phyloP scores from a whole-genome alignment of 2,329 filamentous ascomycete genomes.

The Aureobasidium uvarum region DNA sequence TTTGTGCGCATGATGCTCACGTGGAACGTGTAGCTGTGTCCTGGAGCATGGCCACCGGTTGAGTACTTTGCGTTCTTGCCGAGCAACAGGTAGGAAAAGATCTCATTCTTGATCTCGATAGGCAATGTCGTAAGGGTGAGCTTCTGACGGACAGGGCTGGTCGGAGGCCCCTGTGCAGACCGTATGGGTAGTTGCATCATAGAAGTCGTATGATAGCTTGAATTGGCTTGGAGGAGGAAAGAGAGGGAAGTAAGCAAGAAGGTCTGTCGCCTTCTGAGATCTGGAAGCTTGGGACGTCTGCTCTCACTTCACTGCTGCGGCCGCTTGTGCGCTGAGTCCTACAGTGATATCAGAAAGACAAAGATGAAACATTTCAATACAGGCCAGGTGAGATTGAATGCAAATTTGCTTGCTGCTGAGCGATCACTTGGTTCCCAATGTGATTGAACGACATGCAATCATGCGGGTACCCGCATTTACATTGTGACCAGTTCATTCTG shows the following conservation, averaged over 20 bases:
- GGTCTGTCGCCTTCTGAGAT: neutral
- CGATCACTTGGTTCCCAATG: neutral
- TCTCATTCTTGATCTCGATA: constrained; percentile 10
- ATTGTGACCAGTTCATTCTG: neutral
- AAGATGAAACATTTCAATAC: too few species aligned
- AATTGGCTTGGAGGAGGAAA: neutral
- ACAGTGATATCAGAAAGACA: neutral
- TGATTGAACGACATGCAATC: neutral
- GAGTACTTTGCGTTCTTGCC: constrained; percentile 3
- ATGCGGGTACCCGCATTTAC: neutral
- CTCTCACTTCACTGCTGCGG: neutral
- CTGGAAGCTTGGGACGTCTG: neutral
- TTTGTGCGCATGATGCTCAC: neutral
- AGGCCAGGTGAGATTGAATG: neutral
- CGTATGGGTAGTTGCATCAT: neutral
- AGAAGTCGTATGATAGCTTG: neutral
- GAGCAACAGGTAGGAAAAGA: constrained; percentile 8
- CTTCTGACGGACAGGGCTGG: neutral
- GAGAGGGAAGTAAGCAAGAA: neutral
- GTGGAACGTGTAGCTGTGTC: constrained; percentile 3
- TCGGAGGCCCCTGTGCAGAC: neutral
- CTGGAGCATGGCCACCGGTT: neutral
- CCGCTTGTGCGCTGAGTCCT: neutral
- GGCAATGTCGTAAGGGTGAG: constrained; percentile 3
- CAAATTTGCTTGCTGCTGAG: neutral